phyloP scores from a whole-genome alignment of 371 early-diverging fungal species.

The Lichtheimia ramosa region DNA sequence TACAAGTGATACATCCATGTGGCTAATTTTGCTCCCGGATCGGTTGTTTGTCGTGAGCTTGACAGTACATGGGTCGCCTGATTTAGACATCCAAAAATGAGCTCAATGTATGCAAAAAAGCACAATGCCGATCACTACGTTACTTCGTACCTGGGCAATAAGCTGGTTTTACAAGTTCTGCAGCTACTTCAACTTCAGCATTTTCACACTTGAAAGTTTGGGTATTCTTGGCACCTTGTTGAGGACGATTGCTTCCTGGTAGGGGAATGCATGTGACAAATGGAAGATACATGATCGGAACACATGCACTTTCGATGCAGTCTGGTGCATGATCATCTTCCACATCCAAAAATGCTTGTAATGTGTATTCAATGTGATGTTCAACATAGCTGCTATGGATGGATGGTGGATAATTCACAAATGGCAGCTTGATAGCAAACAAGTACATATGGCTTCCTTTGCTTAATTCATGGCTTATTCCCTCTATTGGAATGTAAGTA shows the following conservation, averaged over 20 bases:
- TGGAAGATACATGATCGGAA: slow-evolving; percentile 34
- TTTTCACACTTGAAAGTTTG: slow-evolving; percentile 23
- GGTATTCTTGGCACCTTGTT: slow-evolving; percentile 11
- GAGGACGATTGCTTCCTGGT: background rate
- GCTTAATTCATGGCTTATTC: slow-evolving; percentile 12
- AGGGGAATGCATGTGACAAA: slow-evolving; percentile 21
- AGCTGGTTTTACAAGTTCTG: slow-evolving; percentile 34
- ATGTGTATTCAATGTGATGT: slow-evolving; percentile 35
- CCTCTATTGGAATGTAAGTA: slow-evolving; percentile 6
- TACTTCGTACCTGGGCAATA: slow-evolving; percentile 40
- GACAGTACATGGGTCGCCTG: slow-evolving; percentile 44
- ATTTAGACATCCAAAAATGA: background rate
- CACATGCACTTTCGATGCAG: slow-evolving; percentile 16
- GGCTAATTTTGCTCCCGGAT: slow-evolving; percentile 35
- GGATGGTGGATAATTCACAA: slow-evolving; percentile 44
- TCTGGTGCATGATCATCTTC: slow-evolving; percentile 7
- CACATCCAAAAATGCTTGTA: slow-evolving; percentile 36
- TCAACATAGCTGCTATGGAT: slow-evolving; percentile 32
- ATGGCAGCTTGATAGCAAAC: slow-evolving; percentile 45
- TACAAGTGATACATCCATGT: slow-evolving; percentile 29
- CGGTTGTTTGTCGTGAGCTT: slow-evolving; percentile 34
- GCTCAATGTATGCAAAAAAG: background rate
- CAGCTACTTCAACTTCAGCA: slow-evolving; percentile 25
- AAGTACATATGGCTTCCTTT: slow-evolving; percentile 39
- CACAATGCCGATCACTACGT: background rate